Percentiles rank a stretch among this genome's conserved stretches.
These are phyloP conservation scores for Dactylellina cionopaga DNA, from an alignment of 2,329 filamentous ascomycete genomes.

Conservation along the genomic window DNA sequence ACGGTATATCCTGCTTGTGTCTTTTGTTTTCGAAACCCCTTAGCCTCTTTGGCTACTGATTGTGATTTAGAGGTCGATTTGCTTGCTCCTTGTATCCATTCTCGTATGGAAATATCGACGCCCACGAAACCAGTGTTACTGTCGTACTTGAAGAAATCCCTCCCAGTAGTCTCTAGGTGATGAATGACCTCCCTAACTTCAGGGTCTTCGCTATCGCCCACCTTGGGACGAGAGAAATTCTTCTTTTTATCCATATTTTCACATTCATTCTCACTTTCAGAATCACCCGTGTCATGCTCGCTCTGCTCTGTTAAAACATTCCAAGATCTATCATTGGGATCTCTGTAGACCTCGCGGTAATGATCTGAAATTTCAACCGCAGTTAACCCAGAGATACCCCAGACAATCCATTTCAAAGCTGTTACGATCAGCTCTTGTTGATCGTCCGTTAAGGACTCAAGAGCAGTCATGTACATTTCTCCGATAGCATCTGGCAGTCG, in stretches of 20 bases:
- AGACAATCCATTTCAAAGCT: slow-evolving; percentile 25
- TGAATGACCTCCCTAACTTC: slow-evolving; percentile 19
- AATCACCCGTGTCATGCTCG: not conserved
- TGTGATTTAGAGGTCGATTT: not conserved
- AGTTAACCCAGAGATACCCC: slow-evolving; percentile 5
- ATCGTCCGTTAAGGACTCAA: slow-evolving; percentile 15
- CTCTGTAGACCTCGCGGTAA: slow-evolving; percentile 24
- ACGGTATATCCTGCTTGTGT: slow-evolving; percentile 8
- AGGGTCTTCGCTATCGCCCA: not conserved
- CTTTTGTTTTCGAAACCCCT: not conserved
- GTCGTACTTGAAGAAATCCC: slow-evolving; percentile 18
- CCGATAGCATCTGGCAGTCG: slow-evolving; percentile 18
- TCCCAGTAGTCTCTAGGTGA: slow-evolving; percentile 6
- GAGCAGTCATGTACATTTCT: slow-evolving; percentile 10
- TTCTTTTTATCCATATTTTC: no score
- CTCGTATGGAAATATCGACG: slow-evolving; percentile 23
- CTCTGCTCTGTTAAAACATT: not conserved
- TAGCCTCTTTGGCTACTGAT: not conserved
- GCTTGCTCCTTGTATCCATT: slow-evolving; percentile 23
- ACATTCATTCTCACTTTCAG: not conserved
- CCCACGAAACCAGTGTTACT: slow-evolving; percentile 4
- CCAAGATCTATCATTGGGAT: not conserved
- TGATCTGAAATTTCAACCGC: slow-evolving; percentile 23
- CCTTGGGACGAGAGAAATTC: not conserved
- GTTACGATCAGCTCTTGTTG: slow-evolving; percentile 18